phyloP scores from a whole-genome alignment of 2,329 filamentous ascomycete genomes.

The Sporothrix protearum region DNA sequence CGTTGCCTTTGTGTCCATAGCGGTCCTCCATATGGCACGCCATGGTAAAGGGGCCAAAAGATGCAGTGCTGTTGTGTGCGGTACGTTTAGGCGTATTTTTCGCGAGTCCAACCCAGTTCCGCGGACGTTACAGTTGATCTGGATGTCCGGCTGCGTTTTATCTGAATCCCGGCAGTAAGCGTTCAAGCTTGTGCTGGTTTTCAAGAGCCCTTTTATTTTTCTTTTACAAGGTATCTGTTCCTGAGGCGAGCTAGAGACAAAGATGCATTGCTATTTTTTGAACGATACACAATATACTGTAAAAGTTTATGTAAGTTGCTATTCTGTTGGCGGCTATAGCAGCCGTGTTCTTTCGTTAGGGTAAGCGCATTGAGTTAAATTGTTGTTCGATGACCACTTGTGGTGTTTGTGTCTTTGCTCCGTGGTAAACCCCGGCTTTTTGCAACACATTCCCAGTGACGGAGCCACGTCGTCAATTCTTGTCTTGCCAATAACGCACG shows the following conservation, averaged over 20 bases:
- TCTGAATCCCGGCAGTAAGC: background rate
- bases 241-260: background rate
- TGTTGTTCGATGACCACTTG: too few relatives aligned
- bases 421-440: too few relatives aligned
- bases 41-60: background rate
- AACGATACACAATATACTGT: too few relatives aligned
- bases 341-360: too few relatives aligned
- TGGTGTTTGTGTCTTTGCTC: too few relatives aligned
- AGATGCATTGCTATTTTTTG: background rate
- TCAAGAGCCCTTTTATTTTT: background rate
- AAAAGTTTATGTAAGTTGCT: too few relatives aligned
- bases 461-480: too few relatives aligned
- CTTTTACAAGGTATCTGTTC: background rate
- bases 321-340: too few relatives aligned
- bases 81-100: background rate
- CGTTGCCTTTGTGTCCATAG: background rate
- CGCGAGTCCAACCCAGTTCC: background rate
- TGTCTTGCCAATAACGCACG: background rate
- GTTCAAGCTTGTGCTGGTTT: background rate
- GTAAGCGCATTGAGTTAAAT: too few relatives aligned
- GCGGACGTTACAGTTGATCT: constrained; percentile 18
- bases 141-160: constrained; percentile 21
- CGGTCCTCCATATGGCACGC: background rate
- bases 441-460: too few relatives aligned
- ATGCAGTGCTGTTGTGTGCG: background rate